Evolutionary conservation across 306 rosid species (phyloP).

Genomic region (Calophaca sinica): DNA sequence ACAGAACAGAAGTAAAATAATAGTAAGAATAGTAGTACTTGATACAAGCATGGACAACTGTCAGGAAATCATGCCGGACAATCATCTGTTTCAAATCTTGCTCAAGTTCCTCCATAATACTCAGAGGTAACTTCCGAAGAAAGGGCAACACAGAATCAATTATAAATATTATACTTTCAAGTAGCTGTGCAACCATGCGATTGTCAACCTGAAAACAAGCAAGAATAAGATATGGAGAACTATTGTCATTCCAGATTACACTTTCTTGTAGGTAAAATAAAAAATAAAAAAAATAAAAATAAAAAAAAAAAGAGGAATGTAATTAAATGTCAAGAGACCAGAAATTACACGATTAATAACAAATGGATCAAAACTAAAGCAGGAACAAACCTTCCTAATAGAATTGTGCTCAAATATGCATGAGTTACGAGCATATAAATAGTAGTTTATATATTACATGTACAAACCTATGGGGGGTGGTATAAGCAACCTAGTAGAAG

Average conservation of each 20-base stretch:
- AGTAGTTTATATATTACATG: no score
- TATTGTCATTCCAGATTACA: constrained; percentile 37
- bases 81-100: constrained; percentile 96
- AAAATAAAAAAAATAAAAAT: background rate
- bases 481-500: background rate
- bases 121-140: constrained; percentile 78
- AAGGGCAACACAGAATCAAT: constrained; percentile 92
- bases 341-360: background rate
- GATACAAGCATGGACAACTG: constrained; percentile 99
- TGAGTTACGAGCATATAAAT: background rate
- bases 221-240: constrained; percentile 37
- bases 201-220: constrained; percentile 74
- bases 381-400: background rate
- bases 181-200: constrained; percentile 75
- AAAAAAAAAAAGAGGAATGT: background rate
- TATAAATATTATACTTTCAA: constrained; percentile 91
- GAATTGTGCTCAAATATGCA: constrained; percentile 3
- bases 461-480: background rate
- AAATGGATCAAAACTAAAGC: constrained; percentile 27
- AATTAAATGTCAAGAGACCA: constrained; percentile 30
- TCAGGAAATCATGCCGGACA: constrained; percentile 89
- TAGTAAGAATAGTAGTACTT: constrained; percentile 60
- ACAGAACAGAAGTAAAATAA: constrained; percentile 39
- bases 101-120: constrained; percentile 88
- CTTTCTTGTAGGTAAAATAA: constrained; percentile 12